A percentile compares a stretch with the other conserved stretches of the same genome.
Conservation (phyloP, 129 eudicot genomes). For the Centrapalus pauciflorus region DNA sequence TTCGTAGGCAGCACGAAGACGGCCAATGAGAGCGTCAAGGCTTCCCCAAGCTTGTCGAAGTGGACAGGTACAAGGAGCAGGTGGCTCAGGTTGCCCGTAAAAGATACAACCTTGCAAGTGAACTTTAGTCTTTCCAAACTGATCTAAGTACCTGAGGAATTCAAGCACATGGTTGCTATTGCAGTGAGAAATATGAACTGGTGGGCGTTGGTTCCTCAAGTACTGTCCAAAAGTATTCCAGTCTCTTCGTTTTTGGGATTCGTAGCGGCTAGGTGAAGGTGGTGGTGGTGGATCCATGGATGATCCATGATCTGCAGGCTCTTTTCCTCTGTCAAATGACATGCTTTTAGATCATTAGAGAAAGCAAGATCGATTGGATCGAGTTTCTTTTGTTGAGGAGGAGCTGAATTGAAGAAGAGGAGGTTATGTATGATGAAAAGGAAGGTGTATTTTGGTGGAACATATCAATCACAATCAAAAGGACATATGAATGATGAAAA, state of each 20-base stretch:
- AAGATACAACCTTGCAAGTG: conserved; percentile 57
- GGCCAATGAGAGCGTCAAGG: conserved; percentile 62
- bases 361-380: too few species aligned
- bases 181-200: conserved; percentile 43
- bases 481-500: conserved; percentile 1
- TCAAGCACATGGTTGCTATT: conserved; percentile 59
- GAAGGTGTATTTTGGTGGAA: not conserved
- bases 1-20: conserved; percentile 72
- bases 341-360: not conserved
- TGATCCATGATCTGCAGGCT: conserved; percentile 30
- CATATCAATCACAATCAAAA: not conserved
- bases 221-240: conserved; percentile 76
- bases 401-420: conserved; percentile 3
- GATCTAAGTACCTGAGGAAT: conserved; percentile 53
- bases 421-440: conserved; percentile 2
- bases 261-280: conserved; percentile 56
- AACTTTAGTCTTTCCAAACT: conserved; percentile 70
- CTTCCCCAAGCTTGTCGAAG: conserved; percentile 78
- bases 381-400: not conserved
- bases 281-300: conserved; percentile 17
- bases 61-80: conserved; percentile 65
- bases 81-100: conserved; percentile 69
- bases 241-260: conserved; percentile 63
- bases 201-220: conserved; percentile 51
- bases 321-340: conserved; percentile 39